Percentiles rank a stretch among this genome's conserved stretches.
These are phyloP conservation scores for Inosperma sp. DNA, from an alignment of 768 basidiomycete species.

Conservation along the genomic window DNA sequence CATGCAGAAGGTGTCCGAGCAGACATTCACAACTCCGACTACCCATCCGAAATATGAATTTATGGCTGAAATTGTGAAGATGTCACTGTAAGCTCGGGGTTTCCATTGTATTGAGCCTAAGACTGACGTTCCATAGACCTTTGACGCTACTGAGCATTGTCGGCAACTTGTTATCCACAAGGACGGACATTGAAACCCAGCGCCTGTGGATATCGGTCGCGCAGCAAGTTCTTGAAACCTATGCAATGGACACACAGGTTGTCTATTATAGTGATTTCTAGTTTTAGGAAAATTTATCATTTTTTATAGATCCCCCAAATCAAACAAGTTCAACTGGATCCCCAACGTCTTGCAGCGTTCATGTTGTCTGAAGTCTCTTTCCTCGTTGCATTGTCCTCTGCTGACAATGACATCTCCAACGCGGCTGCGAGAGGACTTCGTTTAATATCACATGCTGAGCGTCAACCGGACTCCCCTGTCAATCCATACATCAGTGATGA, in stretches of 20 bases:
- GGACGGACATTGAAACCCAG: conserved; percentile 58
- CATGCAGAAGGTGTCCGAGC: conserved; percentile 42
- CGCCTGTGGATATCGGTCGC: conserved; percentile 65
- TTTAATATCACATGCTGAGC: conserved; percentile 61
- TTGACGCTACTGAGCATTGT: conserved; percentile 45
- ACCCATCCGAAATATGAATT: conserved; percentile 34
- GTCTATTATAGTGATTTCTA: conserved; percentile 11
- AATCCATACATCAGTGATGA: conserved; percentile 51
- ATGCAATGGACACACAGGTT: conserved; percentile 47
- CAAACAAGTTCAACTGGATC: conserved; percentile 46
- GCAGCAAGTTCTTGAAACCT: conserved; percentile 56
- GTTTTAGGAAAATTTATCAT: background rate
- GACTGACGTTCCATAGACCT: conserved; percentile 31
- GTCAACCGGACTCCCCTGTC: conserved; percentile 52
- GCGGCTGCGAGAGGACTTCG: conserved; percentile 67
- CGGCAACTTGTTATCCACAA: conserved; percentile 53
- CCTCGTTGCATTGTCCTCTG: conserved; percentile 65
- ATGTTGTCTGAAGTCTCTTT: conserved; percentile 69
- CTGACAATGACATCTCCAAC: conserved; percentile 60
- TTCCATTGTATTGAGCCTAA: background rate
- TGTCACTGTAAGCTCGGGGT: conserved; percentile 39
- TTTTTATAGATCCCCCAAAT: conserved; percentile 38
- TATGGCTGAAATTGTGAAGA: conserved; percentile 43
- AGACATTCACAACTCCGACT: conserved; percentile 40
- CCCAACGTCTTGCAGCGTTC: conserved; percentile 57